Conservation (phyloP, 1,284 basidiomycete species). For the Neonothopanus nambi region DNA sequence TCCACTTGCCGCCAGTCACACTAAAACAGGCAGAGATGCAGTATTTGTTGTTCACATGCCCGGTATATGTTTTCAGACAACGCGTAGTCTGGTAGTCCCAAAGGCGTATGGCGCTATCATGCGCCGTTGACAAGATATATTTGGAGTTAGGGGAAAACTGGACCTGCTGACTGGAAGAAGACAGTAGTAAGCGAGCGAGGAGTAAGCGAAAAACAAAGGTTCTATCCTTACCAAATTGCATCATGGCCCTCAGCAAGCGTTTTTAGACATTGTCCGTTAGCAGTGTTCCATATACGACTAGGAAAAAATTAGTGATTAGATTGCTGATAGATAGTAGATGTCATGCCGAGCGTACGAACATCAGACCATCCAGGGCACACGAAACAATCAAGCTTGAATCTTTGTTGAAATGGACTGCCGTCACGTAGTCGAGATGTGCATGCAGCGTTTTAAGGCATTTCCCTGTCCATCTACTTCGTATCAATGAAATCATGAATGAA, state of each 20-base stretch:
- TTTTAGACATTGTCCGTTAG: constrained; percentile 92
- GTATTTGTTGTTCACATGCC: constrained; percentile 79
- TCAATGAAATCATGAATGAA: neutral
- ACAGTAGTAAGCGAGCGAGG: constrained; percentile 6
- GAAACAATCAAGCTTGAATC: constrained; percentile 93
- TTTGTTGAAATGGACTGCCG: constrained; percentile 90
- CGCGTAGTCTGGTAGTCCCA: constrained; percentile 95
- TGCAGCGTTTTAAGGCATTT: constrained; percentile 82
- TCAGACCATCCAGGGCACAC: constrained; percentile 89
- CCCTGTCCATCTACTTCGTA: constrained; percentile 42
- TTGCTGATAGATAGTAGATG: constrained; percentile 8
- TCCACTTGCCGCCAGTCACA: constrained; percentile 84
- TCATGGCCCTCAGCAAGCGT: constrained; percentile 92
- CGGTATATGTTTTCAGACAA: constrained; percentile 89
- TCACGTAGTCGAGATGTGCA: constrained; percentile 94
- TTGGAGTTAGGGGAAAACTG: constrained; percentile 94
- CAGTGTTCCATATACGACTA: constrained; percentile 94
- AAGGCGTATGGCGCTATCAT: constrained; percentile 88
- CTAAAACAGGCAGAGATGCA: constrained; percentile 81
- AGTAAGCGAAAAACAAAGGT: neutral
- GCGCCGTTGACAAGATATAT: constrained; percentile 89
- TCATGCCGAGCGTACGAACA: constrained; percentile 55
- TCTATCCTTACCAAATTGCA: constrained; percentile 70
- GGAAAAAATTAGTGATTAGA: constrained; percentile 5
- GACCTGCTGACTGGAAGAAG: constrained; percentile 68